These are phyloP conservation scores for Serendipita sp. DNA, from an alignment of 768 basidiomycete genomes.

Conservation along the genomic window DNA sequence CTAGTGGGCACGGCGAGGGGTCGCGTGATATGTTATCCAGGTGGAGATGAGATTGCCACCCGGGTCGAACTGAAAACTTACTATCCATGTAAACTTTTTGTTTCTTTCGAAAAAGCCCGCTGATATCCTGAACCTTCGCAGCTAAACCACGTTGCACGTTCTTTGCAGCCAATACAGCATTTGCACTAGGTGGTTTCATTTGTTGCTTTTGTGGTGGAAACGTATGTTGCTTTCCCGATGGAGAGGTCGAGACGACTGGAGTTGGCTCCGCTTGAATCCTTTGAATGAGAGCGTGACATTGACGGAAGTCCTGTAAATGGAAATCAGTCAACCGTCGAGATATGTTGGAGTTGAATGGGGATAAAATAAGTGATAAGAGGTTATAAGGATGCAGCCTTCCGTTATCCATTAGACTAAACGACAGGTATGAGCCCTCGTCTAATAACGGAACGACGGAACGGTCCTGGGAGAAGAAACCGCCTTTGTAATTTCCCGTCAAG, in stretches of 20 bases:
- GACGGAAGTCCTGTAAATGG: constrained; percentile 43
- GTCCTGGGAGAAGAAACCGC: no score
- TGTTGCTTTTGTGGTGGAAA: constrained; percentile 36
- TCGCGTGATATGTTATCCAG: no score
- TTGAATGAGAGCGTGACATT: constrained; percentile 46
- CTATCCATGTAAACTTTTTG: constrained; percentile 98
- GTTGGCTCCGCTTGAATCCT: constrained; percentile 42
- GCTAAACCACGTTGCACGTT: constrained; percentile 94
- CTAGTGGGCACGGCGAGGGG: no score
- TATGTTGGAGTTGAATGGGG: constrained; percentile 14
- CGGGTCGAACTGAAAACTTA: constrained; percentile 29
- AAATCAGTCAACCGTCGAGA: constrained; percentile 1
- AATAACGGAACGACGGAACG: no score
- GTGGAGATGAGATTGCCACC: constrained; percentile 5
- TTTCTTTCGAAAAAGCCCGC: constrained; percentile 87
- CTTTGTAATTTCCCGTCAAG: no score
- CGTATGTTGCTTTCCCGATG: constrained; percentile 27
- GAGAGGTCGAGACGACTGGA: constrained; percentile 8
- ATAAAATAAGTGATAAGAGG: no score
- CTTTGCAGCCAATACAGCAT: constrained; percentile 54
- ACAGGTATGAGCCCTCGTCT: no score
- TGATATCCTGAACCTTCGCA: constrained; percentile 89
- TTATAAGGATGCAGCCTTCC: no score
- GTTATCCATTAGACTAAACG: no score
- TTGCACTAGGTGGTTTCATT: constrained; percentile 19